These are phyloP conservation scores for Phytophthora gonapodyides DNA, from an alignment of 352 stramenopile species.

Conservation along the genomic window DNA sequence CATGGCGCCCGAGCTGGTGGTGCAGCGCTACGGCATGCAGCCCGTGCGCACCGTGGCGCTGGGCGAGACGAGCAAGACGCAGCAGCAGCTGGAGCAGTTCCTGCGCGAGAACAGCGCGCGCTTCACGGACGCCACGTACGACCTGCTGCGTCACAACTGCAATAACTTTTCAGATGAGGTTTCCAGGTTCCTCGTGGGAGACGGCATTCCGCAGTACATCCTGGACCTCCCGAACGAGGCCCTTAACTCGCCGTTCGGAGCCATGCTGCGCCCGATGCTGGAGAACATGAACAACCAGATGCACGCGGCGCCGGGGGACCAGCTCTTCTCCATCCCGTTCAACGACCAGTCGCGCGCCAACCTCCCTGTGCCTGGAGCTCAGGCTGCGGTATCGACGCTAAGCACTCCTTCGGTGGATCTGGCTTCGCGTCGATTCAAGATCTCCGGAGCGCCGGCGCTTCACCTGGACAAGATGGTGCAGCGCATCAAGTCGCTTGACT, in stretches of 20 bases:
- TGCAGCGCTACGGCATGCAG: conserved; percentile 84
- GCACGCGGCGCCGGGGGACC: conserved; percentile 45
- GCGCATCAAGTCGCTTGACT: conserved; percentile 48
- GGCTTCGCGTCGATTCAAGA: conserved; percentile 55
- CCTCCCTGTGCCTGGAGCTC: conserved; percentile 11
- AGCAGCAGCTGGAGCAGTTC: conserved; percentile 87
- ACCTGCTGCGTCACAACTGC: conserved; percentile 96
- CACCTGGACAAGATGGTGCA: conserved; percentile 54
- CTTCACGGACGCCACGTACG: conserved; percentile 92
- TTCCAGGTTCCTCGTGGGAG: conserved; percentile 84
- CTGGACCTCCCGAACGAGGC: conserved; percentile 89
- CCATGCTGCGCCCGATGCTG: conserved; percentile 81
- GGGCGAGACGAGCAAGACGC: conserved; percentile 73
- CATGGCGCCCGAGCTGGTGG: conserved; percentile 66
- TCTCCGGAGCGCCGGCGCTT: conserved; percentile 55
- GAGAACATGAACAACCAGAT: conserved; percentile 87
- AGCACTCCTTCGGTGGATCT: conserved; percentile 15
- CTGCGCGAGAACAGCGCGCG: conserved; percentile 70
- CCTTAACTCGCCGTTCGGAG: conserved; percentile 89
- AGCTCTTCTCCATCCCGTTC: conserved; percentile 75
- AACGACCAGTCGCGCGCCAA: conserved; percentile 57
- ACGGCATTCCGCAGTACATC: conserved; percentile 91
- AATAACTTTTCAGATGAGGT: conserved; percentile 97
- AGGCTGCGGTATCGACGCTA: background rate
- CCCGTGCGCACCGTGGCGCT: conserved; percentile 84